A percentile compares a stretch with the other conserved stretches of the same genome.
Conservation (phyloP, 306 rosid genomes). For the Albizia julibrissin region DNA sequence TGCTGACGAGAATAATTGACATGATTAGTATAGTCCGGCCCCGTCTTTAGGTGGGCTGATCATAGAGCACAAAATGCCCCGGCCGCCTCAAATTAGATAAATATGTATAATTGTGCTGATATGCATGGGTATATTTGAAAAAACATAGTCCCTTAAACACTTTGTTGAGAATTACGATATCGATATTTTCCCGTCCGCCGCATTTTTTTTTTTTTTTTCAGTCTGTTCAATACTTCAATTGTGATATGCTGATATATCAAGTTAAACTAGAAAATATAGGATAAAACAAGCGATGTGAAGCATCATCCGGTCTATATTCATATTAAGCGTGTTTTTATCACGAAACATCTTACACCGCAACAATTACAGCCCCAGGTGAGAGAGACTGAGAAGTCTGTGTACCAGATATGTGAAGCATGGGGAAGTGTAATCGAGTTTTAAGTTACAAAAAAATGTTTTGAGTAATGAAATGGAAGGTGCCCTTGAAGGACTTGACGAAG, state of each 20-base stretch:
- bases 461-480: neutral
- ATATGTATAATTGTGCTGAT: constrained; percentile 27
- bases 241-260: neutral
- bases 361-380: neutral
- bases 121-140: constrained; percentile 7
- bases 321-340: too few relatives aligned
- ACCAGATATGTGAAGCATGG: neutral
- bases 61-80: constrained; percentile 15
- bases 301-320: too few relatives aligned
- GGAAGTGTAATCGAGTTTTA: neutral
- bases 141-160: neutral
- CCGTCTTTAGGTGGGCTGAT: constrained; percentile 21
- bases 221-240: neutral
- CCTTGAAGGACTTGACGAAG: neutral
- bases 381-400: neutral
- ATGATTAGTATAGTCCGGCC: constrained; percentile 30
- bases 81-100: constrained; percentile 23
- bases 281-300: neutral
- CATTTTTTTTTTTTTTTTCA: too few relatives aligned
- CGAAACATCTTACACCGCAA: too few relatives aligned
- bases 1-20: constrained; percentile 34
- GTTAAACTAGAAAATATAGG: too few relatives aligned
- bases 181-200: neutral
- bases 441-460: neutral
- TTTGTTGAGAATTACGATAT: constrained; percentile 24